A percentile compares a stretch with the other conserved stretches of the same genome.
Conservation (phyloP, 176 grass and related monocot species). For the Bonia amplexicaulis region DNA sequence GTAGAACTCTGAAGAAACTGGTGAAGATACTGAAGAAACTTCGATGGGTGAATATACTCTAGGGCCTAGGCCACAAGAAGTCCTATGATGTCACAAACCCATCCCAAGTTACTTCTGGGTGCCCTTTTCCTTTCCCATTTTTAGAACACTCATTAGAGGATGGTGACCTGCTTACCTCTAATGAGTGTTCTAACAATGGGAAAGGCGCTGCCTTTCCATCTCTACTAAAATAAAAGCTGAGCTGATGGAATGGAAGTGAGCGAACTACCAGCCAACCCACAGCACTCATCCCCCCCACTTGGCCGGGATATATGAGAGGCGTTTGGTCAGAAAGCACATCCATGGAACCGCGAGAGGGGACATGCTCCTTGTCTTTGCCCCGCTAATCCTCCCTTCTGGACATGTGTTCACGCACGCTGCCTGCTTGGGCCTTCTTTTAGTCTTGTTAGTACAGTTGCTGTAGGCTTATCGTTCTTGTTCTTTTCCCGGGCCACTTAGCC, state of each 20-base stretch:
- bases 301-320: conserved; percentile 20
- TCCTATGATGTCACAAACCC: conserved; percentile 4
- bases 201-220: conserved; percentile 13
- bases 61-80: background rate
- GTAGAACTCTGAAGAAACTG: background rate
- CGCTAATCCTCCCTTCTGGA: conserved; percentile 34
- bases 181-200: too few relatives aligned
- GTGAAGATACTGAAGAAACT: background rate
- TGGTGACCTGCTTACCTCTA: too few relatives aligned
- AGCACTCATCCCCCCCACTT: conserved; percentile 29
- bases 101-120: background rate
- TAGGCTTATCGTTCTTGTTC: conserved; percentile 14
- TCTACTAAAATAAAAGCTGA: conserved; percentile 11
- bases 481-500: conserved; percentile 11
- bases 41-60: background rate
- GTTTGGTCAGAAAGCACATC: conserved; percentile 43
- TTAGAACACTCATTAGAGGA: background rate
- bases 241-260: conserved; percentile 1
- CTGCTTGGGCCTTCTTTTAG: background rate
- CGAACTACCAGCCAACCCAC: conserved; percentile 32
- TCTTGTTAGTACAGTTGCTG: conserved; percentile 1
- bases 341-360: conserved; percentile 30
- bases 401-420: background rate
- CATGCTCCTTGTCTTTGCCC: conserved; percentile 46
- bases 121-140: background rate